phyloP scores from a whole-genome alignment of 495 filamentous ascomycete species.

The Aspergillus coremiiformis region DNA sequence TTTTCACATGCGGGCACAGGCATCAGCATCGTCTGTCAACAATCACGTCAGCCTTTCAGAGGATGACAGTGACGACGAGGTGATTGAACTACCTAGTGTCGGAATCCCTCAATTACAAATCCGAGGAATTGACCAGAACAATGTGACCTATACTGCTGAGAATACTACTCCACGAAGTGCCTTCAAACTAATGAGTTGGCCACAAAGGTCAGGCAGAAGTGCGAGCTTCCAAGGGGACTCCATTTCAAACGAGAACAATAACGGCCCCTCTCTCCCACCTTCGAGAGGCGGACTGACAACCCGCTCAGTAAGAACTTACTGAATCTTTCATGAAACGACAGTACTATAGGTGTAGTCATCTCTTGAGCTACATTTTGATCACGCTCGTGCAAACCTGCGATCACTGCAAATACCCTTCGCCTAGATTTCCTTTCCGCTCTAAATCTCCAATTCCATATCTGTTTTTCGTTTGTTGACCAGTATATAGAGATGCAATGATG shows the following conservation, averaged over 20 bases:
- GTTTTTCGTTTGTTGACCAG: not conserved
- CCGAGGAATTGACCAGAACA: slow-evolving; percentile 35
- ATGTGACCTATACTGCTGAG: slow-evolving; percentile 30
- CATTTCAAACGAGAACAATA: not conserved
- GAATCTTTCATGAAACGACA: not conserved
- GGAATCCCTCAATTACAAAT: slow-evolving; percentile 26
- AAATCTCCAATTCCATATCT: not conserved
- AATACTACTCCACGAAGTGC: slow-evolving; percentile 22
- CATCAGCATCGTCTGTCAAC: slow-evolving; percentile 19
- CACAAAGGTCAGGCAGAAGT: slow-evolving; percentile 10
- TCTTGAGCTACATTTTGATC: not conserved
- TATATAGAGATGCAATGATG: not conserved
- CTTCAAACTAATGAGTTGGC: slow-evolving; percentile 32
- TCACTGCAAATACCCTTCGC: slow-evolving; percentile 7
- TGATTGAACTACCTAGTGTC: slow-evolving; percentile 34
- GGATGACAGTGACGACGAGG: slow-evolving; percentile 33
- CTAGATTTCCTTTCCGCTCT: not conserved
- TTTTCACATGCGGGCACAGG: slow-evolving; percentile 36
- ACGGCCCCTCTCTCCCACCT: not conserved
- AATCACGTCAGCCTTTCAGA: slow-evolving; percentile 18
- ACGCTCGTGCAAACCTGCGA: not conserved
- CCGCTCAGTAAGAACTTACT: slow-evolving; percentile 6
- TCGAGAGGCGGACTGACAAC: not conserved
- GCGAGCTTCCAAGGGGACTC: not conserved
- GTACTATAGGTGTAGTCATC: not conserved